A percentile compares a stretch with the other conserved stretches of the same genome.
Evolutionary conservation across 164 flowering plant species (phyloP).

Genomic region (Chloranthus sessilifolius): DNA sequence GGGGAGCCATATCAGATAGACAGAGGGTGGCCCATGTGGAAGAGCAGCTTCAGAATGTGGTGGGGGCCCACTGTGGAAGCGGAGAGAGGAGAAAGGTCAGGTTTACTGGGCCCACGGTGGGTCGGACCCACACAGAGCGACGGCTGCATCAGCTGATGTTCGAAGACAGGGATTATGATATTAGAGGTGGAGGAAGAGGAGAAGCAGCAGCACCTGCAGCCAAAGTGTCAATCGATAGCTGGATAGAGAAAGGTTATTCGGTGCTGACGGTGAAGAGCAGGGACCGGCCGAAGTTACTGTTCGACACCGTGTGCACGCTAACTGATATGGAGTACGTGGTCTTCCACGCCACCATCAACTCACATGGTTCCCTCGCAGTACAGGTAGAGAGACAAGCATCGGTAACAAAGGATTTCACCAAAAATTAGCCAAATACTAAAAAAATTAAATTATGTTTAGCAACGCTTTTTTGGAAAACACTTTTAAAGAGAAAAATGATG

Average conservation of each 20-base stretch:
- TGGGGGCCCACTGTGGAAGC: constrained; percentile 43
- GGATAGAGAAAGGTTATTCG: constrained; percentile 70
- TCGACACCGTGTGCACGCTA: constrained; percentile 78
- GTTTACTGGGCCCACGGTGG: constrained; percentile 31
- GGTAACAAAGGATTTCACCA: too few species aligned
- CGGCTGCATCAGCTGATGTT: constrained; percentile 91
- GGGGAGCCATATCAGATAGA: constrained; percentile 40
- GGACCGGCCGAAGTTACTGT: constrained; percentile 79
- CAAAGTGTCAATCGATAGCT: constrained; percentile 50
- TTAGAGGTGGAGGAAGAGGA: too few species aligned
- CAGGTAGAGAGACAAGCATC: constrained; percentile 69
- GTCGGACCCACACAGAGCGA: constrained; percentile 68
- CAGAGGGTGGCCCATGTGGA: constrained; percentile 36
- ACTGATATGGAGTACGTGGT: constrained; percentile 85
- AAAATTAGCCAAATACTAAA: too few species aligned
- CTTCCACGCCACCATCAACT: constrained; percentile 80
- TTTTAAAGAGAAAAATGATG: too few species aligned
- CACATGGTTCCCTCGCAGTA: constrained; percentile 52
- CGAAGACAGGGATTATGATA: constrained; percentile 60
- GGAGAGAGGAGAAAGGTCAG: constrained; percentile 44
- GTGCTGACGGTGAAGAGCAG: constrained; percentile 55
- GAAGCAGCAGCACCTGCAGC: constrained; percentile 9
- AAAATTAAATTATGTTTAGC: too few species aligned
- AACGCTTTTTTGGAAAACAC: too few species aligned
- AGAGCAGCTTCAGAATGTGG: constrained; percentile 63